Evolutionary conservation across 2,329 filamentous ascomycete species (phyloP).

Genomic region (Talaromyces sp.): DNA sequence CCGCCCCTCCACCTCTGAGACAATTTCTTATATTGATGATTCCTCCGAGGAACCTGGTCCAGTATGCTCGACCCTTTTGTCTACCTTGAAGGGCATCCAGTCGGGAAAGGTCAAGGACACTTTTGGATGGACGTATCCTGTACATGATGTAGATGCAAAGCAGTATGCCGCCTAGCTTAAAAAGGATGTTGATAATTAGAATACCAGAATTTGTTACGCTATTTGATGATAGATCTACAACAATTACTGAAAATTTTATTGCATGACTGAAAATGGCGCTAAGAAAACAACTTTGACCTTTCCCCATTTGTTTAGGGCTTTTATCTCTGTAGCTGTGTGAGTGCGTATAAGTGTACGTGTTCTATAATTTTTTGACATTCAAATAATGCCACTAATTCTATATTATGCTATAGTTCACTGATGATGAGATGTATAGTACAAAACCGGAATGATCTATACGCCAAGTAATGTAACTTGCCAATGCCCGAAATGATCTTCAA

Average conservation of each 20-base stretch:
- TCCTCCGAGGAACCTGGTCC: constrained; percentile 7
- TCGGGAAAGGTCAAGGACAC: neutral
- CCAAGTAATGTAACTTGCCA: neutral
- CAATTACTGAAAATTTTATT: neutral
- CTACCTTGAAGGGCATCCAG: neutral
- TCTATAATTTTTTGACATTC: neutral
- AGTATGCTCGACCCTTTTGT: neutral
- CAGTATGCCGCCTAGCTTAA: neutral
- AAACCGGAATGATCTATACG: neutral
- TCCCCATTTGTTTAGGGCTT: neutral
- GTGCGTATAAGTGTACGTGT: neutral
- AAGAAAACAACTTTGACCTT: neutral
- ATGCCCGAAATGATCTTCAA: neutral
- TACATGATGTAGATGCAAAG: neutral
- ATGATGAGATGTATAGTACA: neutral
- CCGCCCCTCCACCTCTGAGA: constrained; percentile 17
- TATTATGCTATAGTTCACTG: neutral
- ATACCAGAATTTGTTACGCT: neutral
- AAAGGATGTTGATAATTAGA: neutral
- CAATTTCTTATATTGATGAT: neutral
- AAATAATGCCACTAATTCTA: neutral
- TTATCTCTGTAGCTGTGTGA: neutral
- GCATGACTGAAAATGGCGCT: neutral
- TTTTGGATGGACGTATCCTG: neutral
- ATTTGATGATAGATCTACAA: neutral